A percentile compares a stretch with the other conserved stretches of the same genome.
These are phyloP conservation scores for Herpotrichia juniperi DNA, from an alignment of 2,329 filamentous ascomycete species.

Conservation along the genomic window DNA sequence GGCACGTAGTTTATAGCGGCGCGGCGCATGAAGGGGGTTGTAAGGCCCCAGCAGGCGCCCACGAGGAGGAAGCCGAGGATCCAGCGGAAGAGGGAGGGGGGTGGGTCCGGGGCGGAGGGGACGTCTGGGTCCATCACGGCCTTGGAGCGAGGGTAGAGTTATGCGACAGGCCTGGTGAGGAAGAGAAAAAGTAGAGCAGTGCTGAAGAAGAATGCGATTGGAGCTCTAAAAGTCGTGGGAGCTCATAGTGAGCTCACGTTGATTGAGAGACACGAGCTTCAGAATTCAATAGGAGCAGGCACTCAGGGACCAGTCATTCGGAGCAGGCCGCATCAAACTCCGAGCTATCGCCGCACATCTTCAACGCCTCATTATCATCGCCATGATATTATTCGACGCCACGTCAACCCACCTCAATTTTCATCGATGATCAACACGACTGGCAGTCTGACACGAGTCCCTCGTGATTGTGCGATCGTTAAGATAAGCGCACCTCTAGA, in stretches of 20 bases:
- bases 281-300: background rate
- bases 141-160: background rate
- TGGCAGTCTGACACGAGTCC: background rate
- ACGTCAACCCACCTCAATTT: background rate
- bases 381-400: background rate
- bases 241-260: too few species aligned
- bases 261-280: background rate
- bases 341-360: background rate
- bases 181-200: background rate
- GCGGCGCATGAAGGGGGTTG: conserved; percentile 84
- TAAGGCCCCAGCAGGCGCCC: conserved; percentile 90
- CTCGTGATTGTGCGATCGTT: background rate
- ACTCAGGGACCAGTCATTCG: background rate
- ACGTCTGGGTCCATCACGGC: conserved; percentile 37
- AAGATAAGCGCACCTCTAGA: background rate
- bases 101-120: conserved; percentile 28
- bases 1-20: conserved; percentile 79
- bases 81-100: conserved; percentile 72
- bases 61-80: conserved; percentile 88
- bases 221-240: background rate
- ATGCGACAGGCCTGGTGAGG: background rate
- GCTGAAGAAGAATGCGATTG: background rate
- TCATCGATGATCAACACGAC: background rate
- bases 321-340: background rate
- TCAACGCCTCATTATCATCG: background rate